Conservation (phyloP, 257 asterid species). For the Penstemon barbatus region DNA sequence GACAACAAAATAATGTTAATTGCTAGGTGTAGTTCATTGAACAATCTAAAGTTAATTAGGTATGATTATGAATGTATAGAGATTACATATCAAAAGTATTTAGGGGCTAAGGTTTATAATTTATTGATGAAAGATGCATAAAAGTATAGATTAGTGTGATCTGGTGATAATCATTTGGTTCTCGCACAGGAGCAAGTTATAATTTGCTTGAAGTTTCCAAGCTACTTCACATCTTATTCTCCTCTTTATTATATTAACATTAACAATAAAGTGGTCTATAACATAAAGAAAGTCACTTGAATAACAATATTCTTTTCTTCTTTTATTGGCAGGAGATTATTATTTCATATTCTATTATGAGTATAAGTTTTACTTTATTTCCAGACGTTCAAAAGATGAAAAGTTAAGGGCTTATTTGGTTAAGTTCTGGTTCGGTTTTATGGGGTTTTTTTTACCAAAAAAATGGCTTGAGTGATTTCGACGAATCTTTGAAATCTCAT, state of each 20-base stretch:
- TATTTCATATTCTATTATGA: too few species aligned
- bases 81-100: neutral
- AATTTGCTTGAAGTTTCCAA: slow-evolving; percentile 33
- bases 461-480: too few species aligned
- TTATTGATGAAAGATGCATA: slow-evolving; percentile 28
- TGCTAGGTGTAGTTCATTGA: neutral
- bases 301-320: too few species aligned
- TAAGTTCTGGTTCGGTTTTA: too few species aligned
- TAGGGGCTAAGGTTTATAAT: slow-evolving; percentile 22
- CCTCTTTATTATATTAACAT: too few species aligned
- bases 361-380: too few species aligned
- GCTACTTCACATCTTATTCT: slow-evolving; percentile 27
- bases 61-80: neutral
- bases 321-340: too few species aligned
- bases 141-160: slow-evolving; percentile 28
- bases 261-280: neutral
- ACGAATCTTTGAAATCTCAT: too few species aligned
- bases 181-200: slow-evolving; percentile 10
- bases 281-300: too few species aligned
- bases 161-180: slow-evolving; percentile 28
- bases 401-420: too few species aligned
- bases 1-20: neutral
- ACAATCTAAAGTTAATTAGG: neutral
- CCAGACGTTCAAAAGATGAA: too few species aligned
- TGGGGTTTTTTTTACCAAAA: too few species aligned